Evolutionary conservation across 352 stramenopile genomes (phyloP).

Genomic region (Phytophthora kernoviae): DNA sequence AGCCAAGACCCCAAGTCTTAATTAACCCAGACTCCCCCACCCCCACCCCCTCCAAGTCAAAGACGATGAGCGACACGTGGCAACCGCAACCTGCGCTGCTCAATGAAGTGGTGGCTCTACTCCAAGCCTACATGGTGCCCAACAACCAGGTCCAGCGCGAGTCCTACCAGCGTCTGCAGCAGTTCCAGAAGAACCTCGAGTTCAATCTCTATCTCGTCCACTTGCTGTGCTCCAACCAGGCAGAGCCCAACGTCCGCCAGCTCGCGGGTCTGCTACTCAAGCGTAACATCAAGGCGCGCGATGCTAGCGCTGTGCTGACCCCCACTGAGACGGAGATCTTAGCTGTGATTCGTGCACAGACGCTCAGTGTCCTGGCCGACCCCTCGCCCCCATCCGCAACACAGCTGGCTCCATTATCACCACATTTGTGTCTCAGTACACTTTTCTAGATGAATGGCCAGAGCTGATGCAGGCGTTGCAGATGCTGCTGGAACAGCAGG

Average conservation of each 20-base stretch:
- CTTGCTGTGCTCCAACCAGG: slow-evolving; percentile 67
- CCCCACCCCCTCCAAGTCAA: not conserved
- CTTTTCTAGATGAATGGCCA: slow-evolving; percentile 88
- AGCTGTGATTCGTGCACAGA: slow-evolving; percentile 80
- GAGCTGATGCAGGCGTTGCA: slow-evolving; percentile 85
- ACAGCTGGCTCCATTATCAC: slow-evolving; percentile 80
- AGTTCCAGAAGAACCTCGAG: slow-evolving; percentile 89
- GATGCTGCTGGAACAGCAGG: slow-evolving; percentile 56
- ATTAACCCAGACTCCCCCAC: no score
- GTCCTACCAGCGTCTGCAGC: slow-evolving; percentile 82
- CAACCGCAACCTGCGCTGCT: slow-evolving; percentile 78
- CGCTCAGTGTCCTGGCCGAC: slow-evolving; percentile 70
- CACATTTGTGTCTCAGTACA: slow-evolving; percentile 88
- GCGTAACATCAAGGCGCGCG: slow-evolving; percentile 84
- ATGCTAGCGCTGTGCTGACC: slow-evolving; percentile 55
- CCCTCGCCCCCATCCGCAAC: slow-evolving; percentile 74
- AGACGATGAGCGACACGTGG: slow-evolving; percentile 57
- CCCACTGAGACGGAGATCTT: slow-evolving; percentile 76
- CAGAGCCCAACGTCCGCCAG: slow-evolving; percentile 72
- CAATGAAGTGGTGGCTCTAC: slow-evolving; percentile 75
- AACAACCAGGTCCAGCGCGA: slow-evolving; percentile 88
- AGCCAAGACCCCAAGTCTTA: not conserved
- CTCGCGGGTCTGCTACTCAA: slow-evolving; percentile 85
- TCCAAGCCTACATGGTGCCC: slow-evolving; percentile 82
- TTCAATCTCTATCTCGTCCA: slow-evolving; percentile 91